A percentile compares a stretch with the other conserved stretches of the same genome.
phyloP scores from a whole-genome alignment of 495 filamentous ascomycete species.

The Penicillium salamii region DNA sequence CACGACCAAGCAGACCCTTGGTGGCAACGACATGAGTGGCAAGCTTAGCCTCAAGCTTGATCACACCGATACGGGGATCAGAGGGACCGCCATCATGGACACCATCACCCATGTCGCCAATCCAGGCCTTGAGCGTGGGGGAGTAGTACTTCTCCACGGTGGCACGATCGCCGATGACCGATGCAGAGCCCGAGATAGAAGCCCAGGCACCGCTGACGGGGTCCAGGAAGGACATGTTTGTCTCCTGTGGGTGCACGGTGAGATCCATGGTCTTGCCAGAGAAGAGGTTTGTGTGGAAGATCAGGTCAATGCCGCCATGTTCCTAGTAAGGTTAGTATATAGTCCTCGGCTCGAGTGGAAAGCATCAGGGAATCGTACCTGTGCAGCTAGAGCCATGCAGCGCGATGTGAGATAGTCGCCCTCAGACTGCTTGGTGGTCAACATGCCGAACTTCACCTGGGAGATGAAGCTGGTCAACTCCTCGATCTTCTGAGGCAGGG shows the following conservation, averaged over 20 bases:
- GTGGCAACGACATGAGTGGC: conserved; percentile 44
- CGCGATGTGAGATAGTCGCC: conserved; percentile 69
- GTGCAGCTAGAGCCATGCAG: conserved; percentile 88
- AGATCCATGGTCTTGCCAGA: conserved; percentile 90
- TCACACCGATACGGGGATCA: conserved; percentile 71
- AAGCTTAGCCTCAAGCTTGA: conserved; percentile 43
- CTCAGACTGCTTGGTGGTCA: conserved; percentile 67
- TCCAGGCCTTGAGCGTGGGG: conserved; percentile 74
- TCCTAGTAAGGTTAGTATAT: conserved; percentile 49
- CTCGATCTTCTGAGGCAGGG: conserved; percentile 74
- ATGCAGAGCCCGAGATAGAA: conserved; percentile 70
- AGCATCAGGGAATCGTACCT: conserved; percentile 47
- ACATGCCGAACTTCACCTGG: conserved; percentile 75
- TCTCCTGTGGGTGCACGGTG: conserved; percentile 60
- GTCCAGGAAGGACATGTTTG: conserved; percentile 86
- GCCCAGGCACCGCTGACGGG: conserved; percentile 68
- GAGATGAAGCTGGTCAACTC: conserved; percentile 68
- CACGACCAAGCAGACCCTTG: conserved; percentile 52
- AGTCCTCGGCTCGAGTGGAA: background rate
- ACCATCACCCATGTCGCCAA: conserved; percentile 88
- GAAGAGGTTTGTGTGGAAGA: conserved; percentile 94
- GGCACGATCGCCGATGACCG: conserved; percentile 63
- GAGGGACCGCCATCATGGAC: conserved; percentile 77
- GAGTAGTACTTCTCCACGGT: conserved; percentile 76
- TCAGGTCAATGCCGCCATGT: conserved; percentile 73